Evolutionary conservation across 306 rosid species (phyloP).

Genomic region (Ammopiptanthus mongolicus): DNA sequence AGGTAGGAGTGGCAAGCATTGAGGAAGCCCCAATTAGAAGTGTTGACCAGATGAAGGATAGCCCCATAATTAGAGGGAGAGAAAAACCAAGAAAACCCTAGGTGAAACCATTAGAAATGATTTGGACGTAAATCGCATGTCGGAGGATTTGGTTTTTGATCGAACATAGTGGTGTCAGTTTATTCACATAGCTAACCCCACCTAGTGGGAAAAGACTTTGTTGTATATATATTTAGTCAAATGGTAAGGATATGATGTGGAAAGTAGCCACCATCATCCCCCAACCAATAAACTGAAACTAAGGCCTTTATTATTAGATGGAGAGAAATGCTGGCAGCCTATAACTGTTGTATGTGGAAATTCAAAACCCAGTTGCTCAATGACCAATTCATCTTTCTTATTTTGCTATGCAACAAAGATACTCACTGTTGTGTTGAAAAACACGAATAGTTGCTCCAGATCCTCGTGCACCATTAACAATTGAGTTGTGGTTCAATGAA

Average conservation of each 20-base stretch:
- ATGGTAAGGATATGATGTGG: not conserved
- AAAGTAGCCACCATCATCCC: not conserved
- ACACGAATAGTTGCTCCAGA: slow-evolving; percentile 77
- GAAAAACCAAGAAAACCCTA: too few relatives aligned
- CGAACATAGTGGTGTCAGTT: too few relatives aligned
- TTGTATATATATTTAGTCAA: not conserved
- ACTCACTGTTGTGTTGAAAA: slow-evolving; percentile 65
- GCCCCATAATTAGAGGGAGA: too few relatives aligned
- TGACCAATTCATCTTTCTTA: not conserved
- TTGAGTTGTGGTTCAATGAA: slow-evolving; percentile 79
- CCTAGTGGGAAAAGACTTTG: too few relatives aligned
- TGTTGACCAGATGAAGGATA: too few relatives aligned
- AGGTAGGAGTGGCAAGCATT: too few relatives aligned
- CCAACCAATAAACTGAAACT: not conserved
- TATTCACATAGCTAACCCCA: too few relatives aligned
- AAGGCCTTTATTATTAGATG: not conserved
- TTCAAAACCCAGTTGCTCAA: not conserved
- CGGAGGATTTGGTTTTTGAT: too few relatives aligned
- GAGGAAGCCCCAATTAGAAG: too few relatives aligned
- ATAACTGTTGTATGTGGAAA: not conserved
- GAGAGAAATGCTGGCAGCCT: not conserved
- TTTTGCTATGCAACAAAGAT: not conserved
- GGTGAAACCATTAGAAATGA: too few relatives aligned
- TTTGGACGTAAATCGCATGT: too few relatives aligned
- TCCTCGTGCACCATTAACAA: slow-evolving; percentile 81